Evolutionary conservation across 192 early-diverging fungal genomes (phyloP).

Genomic region (Coemansia sp.): DNA sequence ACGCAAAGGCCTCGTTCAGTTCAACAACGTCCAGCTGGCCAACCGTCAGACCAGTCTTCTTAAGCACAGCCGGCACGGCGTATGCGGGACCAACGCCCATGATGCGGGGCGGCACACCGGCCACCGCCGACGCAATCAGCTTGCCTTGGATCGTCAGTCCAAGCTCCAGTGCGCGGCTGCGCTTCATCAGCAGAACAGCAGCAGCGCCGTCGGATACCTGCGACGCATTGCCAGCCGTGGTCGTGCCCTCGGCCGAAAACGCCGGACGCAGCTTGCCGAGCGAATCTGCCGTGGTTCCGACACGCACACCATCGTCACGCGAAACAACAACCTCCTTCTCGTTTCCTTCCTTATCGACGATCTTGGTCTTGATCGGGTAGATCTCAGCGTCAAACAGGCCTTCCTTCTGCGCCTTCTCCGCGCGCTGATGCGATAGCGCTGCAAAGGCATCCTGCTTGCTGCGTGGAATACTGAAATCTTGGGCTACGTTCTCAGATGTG

Average conservation of each 20-base stretch:
- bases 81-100: conserved; percentile 98
- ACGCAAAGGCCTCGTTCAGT: conserved; percentile 99
- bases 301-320: conserved; percentile 92
- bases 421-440: conserved; percentile 80
- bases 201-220: conserved; percentile 99
- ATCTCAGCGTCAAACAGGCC: conserved; percentile 94
- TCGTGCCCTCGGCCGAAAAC: conserved; percentile 82
- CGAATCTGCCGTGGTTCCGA: conserved; percentile 70
- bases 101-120: conserved; percentile 89
- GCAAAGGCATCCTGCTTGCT: conserved; percentile 91
- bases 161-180: conserved; percentile 85
- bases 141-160: conserved; percentile 85
- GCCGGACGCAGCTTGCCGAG: conserved; percentile 86
- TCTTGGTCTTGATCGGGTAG: conserved; percentile 72
- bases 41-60: conserved; percentile 74
- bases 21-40: conserved; percentile 87
- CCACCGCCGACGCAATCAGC: conserved; percentile 81
- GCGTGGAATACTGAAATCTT: conserved; percentile 82
- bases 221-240: conserved; percentile 95
- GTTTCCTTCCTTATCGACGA: conserved; percentile 81
- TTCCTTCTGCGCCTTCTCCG: conserved; percentile 83
- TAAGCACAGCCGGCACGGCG: conserved; percentile 87
- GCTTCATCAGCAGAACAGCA: conserved; percentile 92
- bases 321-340: conserved; percentile 68
- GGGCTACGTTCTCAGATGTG: conserved; percentile 97